These are phyloP conservation scores for Zasmidium citrigriseum DNA, from an alignment of 2,329 filamentous ascomycete species.

Conservation along the genomic window DNA sequence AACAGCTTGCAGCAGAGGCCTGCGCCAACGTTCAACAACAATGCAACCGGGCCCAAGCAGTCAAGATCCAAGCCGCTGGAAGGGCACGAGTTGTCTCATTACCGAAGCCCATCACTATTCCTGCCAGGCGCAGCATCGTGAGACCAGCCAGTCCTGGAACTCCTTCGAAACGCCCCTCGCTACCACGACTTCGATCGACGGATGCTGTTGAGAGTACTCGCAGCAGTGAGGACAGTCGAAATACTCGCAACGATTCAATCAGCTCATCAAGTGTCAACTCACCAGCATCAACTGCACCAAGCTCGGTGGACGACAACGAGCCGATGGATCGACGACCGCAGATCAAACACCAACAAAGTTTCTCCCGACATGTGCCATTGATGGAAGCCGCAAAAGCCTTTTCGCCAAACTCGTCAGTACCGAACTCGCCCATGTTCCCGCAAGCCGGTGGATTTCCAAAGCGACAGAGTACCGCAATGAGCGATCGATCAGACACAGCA, in stretches of 20 bases:
- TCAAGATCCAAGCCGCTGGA: conserved; percentile 30
- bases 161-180: neutral
- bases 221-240: conserved; percentile 21
- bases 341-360: conserved; percentile 6
- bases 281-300: conserved; percentile 25
- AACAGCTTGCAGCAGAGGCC: conserved; percentile 25
- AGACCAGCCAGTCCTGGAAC: conserved; percentile 3
- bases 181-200: conserved; percentile 1
- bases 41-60: conserved; percentile 29
- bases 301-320: conserved; percentile 21
- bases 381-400: conserved; percentile 16
- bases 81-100: conserved; percentile 32
- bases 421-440: neutral
- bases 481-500: neutral
- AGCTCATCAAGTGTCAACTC: conserved; percentile 17
- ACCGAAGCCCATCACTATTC: conserved; percentile 21
- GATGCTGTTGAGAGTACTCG: conserved; percentile 10
- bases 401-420: neutral
- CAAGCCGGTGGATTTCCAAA: neutral
- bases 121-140: conserved; percentile 5
- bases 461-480: conserved; percentile 2
- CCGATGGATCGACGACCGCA: conserved; percentile 7
- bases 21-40: conserved; percentile 24
- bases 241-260: conserved; percentile 9
- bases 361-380: conserved; percentile 19